Percentiles rank a stretch among this genome's conserved stretches.
These are phyloP conservation scores for Colletotrichum tanaceti DNA, from an alignment of 2,329 filamentous ascomycete genomes.

Conservation along the genomic window DNA sequence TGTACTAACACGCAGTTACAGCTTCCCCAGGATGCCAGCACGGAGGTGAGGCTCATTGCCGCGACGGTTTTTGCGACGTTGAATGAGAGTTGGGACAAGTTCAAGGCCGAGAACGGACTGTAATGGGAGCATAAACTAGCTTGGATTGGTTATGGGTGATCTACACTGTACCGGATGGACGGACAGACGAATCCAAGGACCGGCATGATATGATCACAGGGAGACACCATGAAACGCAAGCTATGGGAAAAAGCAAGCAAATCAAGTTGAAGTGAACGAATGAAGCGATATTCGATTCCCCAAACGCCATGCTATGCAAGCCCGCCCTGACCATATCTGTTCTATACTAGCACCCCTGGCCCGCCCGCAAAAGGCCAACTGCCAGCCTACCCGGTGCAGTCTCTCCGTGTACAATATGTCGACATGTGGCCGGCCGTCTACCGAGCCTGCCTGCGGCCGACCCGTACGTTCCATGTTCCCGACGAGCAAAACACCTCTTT, in stretches of 20 bases:
- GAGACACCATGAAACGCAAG: neutral
- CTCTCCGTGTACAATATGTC: neutral
- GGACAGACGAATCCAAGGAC: neutral
- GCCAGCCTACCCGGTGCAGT: neutral
- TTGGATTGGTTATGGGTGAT: neutral
- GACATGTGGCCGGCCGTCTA: too few relatives aligned
- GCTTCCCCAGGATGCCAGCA: slow-evolving; percentile 73
- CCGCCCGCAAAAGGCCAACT: neutral
- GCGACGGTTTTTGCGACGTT: slow-evolving; percentile 74
- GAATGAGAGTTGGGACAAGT: slow-evolving; percentile 80
- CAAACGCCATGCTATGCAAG: slow-evolving; percentile 45
- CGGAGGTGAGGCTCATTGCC: slow-evolving; percentile 74
- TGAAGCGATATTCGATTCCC: slow-evolving; percentile 36
- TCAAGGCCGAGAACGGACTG: slow-evolving; percentile 75
- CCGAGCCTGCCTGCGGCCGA: too few relatives aligned
- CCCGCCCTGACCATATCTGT: neutral
- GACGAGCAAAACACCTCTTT: neutral
- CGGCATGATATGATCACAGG: neutral
- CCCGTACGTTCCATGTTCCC: too few relatives aligned
- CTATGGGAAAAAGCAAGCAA: neutral
- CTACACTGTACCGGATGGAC: neutral
- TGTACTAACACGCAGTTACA: slow-evolving; percentile 46
- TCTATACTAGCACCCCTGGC: too few relatives aligned
- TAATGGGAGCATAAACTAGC: slow-evolving; percentile 48
- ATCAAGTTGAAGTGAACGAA: slow-evolving; percentile 18